Conservation (phyloP, 345 rosid genomes). For the Mallotus nudiflorus region DNA sequence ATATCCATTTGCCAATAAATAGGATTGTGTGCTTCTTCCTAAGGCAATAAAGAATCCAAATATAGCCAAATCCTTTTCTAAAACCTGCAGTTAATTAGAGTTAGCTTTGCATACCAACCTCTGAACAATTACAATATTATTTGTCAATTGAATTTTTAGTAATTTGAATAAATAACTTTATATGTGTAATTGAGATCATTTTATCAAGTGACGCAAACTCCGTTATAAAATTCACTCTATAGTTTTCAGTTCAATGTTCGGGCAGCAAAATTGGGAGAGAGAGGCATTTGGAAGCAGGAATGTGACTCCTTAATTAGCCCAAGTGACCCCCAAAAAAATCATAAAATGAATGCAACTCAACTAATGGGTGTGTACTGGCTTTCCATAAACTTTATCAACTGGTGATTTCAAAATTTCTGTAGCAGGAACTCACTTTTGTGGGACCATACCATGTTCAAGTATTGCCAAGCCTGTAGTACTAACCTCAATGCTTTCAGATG, state of each 20-base stretch:
- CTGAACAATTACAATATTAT: not conserved
- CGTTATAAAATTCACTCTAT: not conserved
- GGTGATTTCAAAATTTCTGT: not conserved
- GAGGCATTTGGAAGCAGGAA: not conserved
- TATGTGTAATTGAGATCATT: no score
- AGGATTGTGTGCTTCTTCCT: constrained; percentile 77
- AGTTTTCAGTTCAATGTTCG: not conserved
- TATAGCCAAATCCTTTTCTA: constrained; percentile 95
- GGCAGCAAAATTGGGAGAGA: not conserved
- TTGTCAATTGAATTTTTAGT: not conserved
- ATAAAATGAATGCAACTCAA: not conserved
- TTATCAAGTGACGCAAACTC: not conserved
- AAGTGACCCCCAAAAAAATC: no score
- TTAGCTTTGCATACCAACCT: constrained; percentile 17
- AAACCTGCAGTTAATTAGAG: constrained; percentile 57
- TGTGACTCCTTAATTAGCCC: not conserved
- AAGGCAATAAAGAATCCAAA: constrained; percentile 97
- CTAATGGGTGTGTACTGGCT: not conserved
- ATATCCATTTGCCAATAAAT: constrained; percentile 75
- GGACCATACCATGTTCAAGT: not conserved
- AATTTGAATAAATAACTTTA: not conserved
- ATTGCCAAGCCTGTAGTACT: constrained; percentile 15
- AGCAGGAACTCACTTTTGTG: not conserved
- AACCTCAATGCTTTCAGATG: constrained; percentile 98
- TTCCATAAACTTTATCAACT: constrained; percentile 2